Percentiles rank a stretch among this genome's conserved stretches.
Conservation (phyloP, 768 basidiomycete genomes). For the Kwoniella sp. region DNA sequence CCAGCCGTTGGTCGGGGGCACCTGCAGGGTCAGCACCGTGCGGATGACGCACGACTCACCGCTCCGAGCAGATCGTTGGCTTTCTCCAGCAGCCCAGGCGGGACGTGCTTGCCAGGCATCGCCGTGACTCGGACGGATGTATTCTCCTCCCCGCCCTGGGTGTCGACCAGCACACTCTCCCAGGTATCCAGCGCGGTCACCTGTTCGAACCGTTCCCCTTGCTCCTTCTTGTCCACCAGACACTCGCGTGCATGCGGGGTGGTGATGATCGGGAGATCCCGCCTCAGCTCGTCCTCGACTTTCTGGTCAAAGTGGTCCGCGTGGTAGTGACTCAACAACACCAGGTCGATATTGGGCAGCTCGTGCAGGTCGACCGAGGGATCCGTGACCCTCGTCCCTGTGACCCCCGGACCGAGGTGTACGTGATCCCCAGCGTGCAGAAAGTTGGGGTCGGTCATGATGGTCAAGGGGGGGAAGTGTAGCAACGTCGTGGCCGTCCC, state of each 20-base stretch:
- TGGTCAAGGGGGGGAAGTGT: background rate
- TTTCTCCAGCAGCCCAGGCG: slow-evolving; percentile 3
- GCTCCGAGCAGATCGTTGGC: slow-evolving; percentile 6
- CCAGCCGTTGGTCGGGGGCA: slow-evolving; percentile 43
- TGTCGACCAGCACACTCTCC: slow-evolving; percentile 25
- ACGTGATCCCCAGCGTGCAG: slow-evolving; percentile 44
- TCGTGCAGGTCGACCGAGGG: slow-evolving; percentile 45
- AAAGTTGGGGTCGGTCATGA: slow-evolving; percentile 1
- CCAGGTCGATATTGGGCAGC: slow-evolving; percentile 45
- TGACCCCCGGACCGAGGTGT: slow-evolving; percentile 47
- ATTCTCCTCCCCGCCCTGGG: slow-evolving; percentile 3
- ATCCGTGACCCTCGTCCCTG: slow-evolving; percentile 41
- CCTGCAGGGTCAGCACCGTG: background rate
- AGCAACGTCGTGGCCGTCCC: background rate
- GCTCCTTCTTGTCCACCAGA: slow-evolving; percentile 2
- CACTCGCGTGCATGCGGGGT: slow-evolving; percentile 42
- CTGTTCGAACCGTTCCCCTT: slow-evolving; percentile 11
- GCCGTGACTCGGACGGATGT: slow-evolving; percentile 7
- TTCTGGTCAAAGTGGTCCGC: slow-evolving; percentile 50
- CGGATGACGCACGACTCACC: background rate
- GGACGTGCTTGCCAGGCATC: slow-evolving; percentile 7
- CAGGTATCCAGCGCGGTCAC: slow-evolving; percentile 25
- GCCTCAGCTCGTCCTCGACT: slow-evolving; percentile 48
- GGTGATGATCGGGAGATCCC: slow-evolving; percentile 49
- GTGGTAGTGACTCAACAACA: slow-evolving; percentile 46